A percentile compares a stretch with the other conserved stretches of the same genome.
phyloP scores from a whole-genome alignment of 1,139 yeast species.

The Scheffersomyces parashehatae region DNA sequence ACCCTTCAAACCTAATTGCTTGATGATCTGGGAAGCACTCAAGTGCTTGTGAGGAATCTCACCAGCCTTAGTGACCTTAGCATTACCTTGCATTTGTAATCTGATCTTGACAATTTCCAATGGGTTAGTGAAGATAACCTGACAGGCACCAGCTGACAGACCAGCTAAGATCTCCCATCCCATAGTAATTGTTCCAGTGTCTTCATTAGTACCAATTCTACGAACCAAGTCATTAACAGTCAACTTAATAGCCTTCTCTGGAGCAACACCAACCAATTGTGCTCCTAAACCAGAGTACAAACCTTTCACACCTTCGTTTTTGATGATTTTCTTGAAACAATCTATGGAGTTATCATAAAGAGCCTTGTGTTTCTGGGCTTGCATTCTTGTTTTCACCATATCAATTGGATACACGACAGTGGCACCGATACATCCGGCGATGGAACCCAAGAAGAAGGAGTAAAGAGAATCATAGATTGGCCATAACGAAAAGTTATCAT shows the following conservation, averaged over 20 bases:
- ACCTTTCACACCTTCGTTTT: slow-evolving; percentile 83
- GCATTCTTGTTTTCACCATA: slow-evolving; percentile 95
- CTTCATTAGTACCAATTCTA: slow-evolving; percentile 63
- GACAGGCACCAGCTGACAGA: slow-evolving; percentile 94
- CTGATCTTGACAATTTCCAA: slow-evolving; percentile 94
- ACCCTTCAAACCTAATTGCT: slow-evolving; percentile 79
- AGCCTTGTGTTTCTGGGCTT: slow-evolving; percentile 81
- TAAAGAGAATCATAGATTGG: slow-evolving; percentile 81
- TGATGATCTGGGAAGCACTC: slow-evolving; percentile 73
- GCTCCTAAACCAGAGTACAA: slow-evolving; percentile 93
- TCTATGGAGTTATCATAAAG: slow-evolving; percentile 80
- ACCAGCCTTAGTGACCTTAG: slow-evolving; percentile 45
- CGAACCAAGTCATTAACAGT: slow-evolving; percentile 92
- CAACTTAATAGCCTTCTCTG: slow-evolving; percentile 95
- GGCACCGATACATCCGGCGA: slow-evolving; percentile 98
- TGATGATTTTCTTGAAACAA: slow-evolving; percentile 77
- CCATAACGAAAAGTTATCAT: slow-evolving; percentile 49
- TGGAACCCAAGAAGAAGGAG: slow-evolving; percentile 86
- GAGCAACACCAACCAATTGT: slow-evolving; percentile 95
- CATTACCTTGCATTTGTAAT: slow-evolving; percentile 88
- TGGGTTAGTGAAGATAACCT: slow-evolving; percentile 94
- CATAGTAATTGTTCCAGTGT: slow-evolving; percentile 60
- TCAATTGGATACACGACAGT: slow-evolving; percentile 98
- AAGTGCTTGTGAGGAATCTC: slow-evolving; percentile 48
- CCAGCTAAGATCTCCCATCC: slow-evolving; percentile 84